Evolutionary conservation across 2,329 filamentous ascomycete genomes (phyloP).

Genomic region (Tympanopsis confertula): DNA sequence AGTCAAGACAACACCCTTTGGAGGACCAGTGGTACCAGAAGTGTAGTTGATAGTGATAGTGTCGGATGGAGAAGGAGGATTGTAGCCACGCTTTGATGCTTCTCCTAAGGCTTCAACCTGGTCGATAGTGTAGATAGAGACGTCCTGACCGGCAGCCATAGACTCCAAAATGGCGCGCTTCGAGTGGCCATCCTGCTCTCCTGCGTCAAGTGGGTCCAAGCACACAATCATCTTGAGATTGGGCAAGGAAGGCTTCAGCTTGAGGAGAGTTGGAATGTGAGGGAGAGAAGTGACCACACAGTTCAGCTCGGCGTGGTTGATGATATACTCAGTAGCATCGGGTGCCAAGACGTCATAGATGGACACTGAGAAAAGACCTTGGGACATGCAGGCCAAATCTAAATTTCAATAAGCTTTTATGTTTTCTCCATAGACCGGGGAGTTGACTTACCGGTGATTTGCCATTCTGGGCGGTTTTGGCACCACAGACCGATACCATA

Average conservation of each 20-base stretch:
- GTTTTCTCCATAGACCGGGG: background rate
- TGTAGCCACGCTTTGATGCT: constrained; percentile 56
- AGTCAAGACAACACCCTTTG: constrained; percentile 74
- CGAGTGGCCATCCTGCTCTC: constrained; percentile 65
- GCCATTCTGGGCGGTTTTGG: constrained; percentile 81
- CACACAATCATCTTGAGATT: constrained; percentile 78
- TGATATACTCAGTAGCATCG: constrained; percentile 85
- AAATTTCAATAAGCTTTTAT: background rate
- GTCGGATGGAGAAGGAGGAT: constrained; percentile 63
- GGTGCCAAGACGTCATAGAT: constrained; percentile 93
- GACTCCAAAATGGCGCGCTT: constrained; percentile 70
- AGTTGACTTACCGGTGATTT: constrained; percentile 52
- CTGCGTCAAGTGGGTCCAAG: constrained; percentile 69
- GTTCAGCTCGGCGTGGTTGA: constrained; percentile 72
- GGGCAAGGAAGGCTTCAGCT: constrained; percentile 66
- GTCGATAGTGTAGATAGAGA: constrained; percentile 67
- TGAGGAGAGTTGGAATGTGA: constrained; percentile 72
- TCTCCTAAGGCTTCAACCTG: constrained; percentile 75
- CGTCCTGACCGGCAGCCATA: constrained; percentile 61
- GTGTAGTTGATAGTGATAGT: constrained; percentile 86
- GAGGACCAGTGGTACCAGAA: constrained; percentile 71
- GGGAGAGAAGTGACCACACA: constrained; percentile 69
- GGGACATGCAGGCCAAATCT: constrained; percentile 81
- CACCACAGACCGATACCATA: constrained; percentile 77
- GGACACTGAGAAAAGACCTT: constrained; percentile 79